These are phyloP conservation scores for Oldenlandia corymbosa DNA, from an alignment of 257 asterid species.

Conservation along the genomic window DNA sequence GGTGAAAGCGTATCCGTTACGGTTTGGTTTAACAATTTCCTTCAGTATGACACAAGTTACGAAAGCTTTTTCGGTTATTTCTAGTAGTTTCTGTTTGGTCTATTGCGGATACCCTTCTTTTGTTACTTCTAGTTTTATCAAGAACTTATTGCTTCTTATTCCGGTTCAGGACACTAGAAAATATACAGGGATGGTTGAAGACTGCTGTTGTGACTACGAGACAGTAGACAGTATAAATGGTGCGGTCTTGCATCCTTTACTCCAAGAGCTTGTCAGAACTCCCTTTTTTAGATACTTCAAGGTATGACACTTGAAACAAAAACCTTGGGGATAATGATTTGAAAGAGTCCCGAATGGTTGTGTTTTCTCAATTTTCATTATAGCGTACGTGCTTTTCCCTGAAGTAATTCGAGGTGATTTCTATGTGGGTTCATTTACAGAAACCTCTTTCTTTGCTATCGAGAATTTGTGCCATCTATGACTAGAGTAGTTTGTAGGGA, in stretches of 20 bases:
- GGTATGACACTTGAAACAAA: constrained; percentile 33
- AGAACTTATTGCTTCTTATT: neutral
- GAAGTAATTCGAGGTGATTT: neutral
- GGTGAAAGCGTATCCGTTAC: too few relatives aligned
- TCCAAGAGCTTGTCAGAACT: constrained; percentile 77
- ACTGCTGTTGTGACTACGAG: constrained; percentile 97
- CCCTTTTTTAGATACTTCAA: constrained; percentile 91
- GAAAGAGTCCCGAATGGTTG: neutral
- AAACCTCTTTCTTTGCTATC: neutral
- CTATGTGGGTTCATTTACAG: neutral
- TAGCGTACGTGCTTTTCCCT: neutral
- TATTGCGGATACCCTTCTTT: neutral
- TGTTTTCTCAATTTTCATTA: neutral
- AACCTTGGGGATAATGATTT: neutral
- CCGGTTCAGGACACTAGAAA: constrained; percentile 70
- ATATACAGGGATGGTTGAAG: constrained; percentile 90
- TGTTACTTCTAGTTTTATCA: neutral
- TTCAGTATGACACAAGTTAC: neutral
- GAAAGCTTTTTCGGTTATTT: neutral
- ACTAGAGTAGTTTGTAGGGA: neutral
- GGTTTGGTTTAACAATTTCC: neutral
- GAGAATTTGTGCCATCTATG: neutral
- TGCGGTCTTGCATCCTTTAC: constrained; percentile 77
- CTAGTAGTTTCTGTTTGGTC: neutral
- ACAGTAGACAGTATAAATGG: constrained; percentile 75